Percentiles rank a stretch among this genome's conserved stretches.
Evolutionary conservation across 345 rosid genomes (phyloP).

Genomic region (Limnanthes douglasii): DNA sequence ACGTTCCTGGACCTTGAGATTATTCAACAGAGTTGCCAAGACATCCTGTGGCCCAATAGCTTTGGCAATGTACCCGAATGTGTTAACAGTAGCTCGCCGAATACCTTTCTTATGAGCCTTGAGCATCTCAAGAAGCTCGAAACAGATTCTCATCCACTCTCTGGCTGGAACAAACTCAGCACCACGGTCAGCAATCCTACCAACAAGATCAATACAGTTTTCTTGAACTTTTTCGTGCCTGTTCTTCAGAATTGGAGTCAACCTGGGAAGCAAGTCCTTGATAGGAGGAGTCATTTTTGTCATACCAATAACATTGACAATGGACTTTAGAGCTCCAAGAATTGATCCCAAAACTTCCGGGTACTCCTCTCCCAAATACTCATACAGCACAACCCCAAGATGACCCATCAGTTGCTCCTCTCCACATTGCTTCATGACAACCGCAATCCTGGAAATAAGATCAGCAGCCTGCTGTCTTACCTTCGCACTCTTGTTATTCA

Average conservation of each 20-base stretch:
- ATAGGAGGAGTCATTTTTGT: conserved; percentile 99
- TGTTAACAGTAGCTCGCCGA: conserved; percentile 91
- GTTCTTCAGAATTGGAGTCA: conserved; percentile 96
- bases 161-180: conserved; percentile 99
- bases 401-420: conserved; percentile 99
- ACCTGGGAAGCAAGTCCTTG: conserved; percentile 94
- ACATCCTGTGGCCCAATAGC: conserved; percentile 99
- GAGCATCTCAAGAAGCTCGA: conserved; percentile 99
- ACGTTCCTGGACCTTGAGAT: conserved; percentile 98
- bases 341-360: conserved; percentile 98
- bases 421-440: conserved; percentile 96
- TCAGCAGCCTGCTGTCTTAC: conserved; percentile 99
- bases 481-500: conserved; percentile 98
- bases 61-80: conserved; percentile 96
- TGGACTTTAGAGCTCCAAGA: conserved; percentile 93
- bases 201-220: conserved; percentile 96
- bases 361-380: conserved; percentile 95
- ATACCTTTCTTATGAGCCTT: conserved; percentile 99
- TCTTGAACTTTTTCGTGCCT: conserved; percentile 99
- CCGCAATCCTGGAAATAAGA: conserved; percentile 93
- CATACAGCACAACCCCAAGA: conserved; percentile 94
- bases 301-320: conserved; percentile 98
- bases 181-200: conserved; percentile 98
- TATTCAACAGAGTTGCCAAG: conserved; percentile 83
- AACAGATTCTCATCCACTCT: conserved; percentile 99